phyloP scores from a whole-genome alignment of 2,329 filamentous ascomycete species.

The Pseudogymnoascus sp. region DNA sequence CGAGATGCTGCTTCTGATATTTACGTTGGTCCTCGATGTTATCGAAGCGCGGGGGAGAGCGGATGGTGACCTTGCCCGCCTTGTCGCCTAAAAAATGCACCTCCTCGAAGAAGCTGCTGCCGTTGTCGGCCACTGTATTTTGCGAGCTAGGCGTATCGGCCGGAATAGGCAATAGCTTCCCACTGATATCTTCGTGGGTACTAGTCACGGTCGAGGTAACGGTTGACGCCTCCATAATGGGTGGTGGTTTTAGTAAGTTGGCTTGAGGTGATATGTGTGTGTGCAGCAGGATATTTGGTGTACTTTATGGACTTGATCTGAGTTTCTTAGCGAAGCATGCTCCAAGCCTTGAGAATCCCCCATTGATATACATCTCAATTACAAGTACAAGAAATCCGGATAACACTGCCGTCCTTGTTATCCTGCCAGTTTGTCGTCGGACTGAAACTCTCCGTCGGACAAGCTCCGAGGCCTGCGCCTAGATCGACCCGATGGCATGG shows the following conservation, averaged over 20 bases:
- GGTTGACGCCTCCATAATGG: background rate
- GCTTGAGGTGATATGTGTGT: background rate
- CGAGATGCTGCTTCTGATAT: slow-evolving; percentile 34
- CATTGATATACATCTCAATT: background rate
- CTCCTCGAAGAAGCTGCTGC: slow-evolving; percentile 13
- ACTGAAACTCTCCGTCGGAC: background rate
- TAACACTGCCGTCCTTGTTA: background rate
- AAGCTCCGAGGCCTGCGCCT: background rate
- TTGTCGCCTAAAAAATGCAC: slow-evolving; percentile 17
- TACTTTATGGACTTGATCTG: background rate
- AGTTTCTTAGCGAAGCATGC: background rate
- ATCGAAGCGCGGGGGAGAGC: slow-evolving; percentile 19
- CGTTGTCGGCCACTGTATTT: slow-evolving; percentile 1
- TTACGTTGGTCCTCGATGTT: slow-evolving; percentile 23
- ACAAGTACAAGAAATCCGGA: background rate
- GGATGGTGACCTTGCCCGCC: slow-evolving; percentile 13
- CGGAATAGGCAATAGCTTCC: background rate
- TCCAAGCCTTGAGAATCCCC: background rate
- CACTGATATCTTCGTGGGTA: background rate
- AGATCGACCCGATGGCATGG: background rate
- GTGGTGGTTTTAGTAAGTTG: background rate
- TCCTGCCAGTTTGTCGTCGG: background rate
- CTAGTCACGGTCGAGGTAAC: background rate
- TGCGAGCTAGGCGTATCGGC: background rate
- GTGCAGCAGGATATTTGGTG: background rate